phyloP scores from a whole-genome alignment of 805 yeast species.

The Lipomyces yamanashiensis region DNA sequence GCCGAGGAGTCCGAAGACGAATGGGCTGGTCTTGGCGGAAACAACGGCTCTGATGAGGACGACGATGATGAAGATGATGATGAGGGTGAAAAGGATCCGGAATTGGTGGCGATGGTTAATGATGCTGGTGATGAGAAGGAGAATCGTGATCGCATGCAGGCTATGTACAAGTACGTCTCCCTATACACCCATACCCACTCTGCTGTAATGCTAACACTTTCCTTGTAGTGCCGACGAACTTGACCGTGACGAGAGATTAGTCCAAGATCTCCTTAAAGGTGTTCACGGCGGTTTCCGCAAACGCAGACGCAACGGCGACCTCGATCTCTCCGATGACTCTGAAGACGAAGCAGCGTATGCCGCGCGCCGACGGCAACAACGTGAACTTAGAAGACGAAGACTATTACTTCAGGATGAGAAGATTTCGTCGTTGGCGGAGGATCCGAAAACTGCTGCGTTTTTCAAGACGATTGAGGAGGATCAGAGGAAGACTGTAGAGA shows the following conservation, averaged over 20 bases:
- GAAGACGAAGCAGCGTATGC: conserved; percentile 67
- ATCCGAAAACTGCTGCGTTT: conserved; percentile 67
- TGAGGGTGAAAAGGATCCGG: conserved; percentile 46
- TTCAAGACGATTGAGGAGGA: conserved; percentile 66
- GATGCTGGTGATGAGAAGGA: conserved; percentile 68
- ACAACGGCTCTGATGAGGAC: conserved; percentile 68
- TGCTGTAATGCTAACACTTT: background rate
- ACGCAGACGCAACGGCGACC: conserved; percentile 53
- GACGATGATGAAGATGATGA: conserved; percentile 46
- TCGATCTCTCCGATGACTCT: conserved; percentile 62
- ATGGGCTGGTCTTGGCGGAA: conserved; percentile 81
- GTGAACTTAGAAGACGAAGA: conserved; percentile 52
- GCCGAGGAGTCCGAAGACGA: conserved; percentile 91
- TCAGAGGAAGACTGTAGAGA: conserved; percentile 24
- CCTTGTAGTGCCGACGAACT: conserved; percentile 48
- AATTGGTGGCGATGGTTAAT: conserved; percentile 63
- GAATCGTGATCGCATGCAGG: conserved; percentile 57
- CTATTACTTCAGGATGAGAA: conserved; percentile 53
- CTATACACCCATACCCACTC: conserved; percentile 32
- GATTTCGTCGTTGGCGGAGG: conserved; percentile 48
- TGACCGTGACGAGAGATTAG: conserved; percentile 63
- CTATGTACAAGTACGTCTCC: conserved; percentile 51
- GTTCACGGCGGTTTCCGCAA: conserved; percentile 63
- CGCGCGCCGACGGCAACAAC: conserved; percentile 47
- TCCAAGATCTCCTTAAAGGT: conserved; percentile 68